phyloP scores from a whole-genome alignment of 257 asterid genomes.

The Primulina tabacum region DNA sequence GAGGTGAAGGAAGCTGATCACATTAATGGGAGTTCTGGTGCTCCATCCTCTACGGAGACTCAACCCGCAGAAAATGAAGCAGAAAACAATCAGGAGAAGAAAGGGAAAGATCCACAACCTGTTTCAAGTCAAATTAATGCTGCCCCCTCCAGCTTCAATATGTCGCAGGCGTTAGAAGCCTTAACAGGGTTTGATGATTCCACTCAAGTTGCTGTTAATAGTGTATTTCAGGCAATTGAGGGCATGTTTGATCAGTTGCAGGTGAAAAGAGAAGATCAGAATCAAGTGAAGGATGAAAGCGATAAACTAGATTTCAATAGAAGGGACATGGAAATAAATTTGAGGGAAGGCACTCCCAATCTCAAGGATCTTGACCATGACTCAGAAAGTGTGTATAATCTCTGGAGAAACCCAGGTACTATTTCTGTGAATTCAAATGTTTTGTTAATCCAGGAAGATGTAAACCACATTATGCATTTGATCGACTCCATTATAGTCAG shows the following conservation, averaged over 20 bases:
- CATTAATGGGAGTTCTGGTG: constrained; percentile 38
- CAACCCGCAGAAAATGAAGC: constrained; percentile 39
- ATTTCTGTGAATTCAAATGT: constrained; percentile 31
- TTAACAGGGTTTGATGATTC: constrained; percentile 89
- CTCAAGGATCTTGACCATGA: constrained; percentile 24
- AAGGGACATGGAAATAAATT: constrained; percentile 32
- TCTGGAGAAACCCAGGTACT: constrained; percentile 19
- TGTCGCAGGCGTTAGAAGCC: constrained; percentile 79
- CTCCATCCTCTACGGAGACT: constrained; percentile 47
- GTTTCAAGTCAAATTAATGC: constrained; percentile 35
- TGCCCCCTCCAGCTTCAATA: constrained; percentile 54
- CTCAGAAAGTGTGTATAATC: constrained; percentile 32
- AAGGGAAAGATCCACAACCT: constrained; percentile 38
- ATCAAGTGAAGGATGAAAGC: constrained; percentile 32
- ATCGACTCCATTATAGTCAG: constrained; percentile 17
- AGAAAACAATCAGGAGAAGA: constrained; percentile 41
- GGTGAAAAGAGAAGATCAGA: constrained; percentile 40
- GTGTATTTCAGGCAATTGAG: constrained; percentile 79
- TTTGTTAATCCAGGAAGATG: constrained; percentile 28
- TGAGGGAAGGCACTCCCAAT: constrained; percentile 27
- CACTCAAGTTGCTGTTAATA: constrained; percentile 87
- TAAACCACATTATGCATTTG: constrained; percentile 16
- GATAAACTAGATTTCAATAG: constrained; percentile 29
- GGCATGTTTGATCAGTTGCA: constrained; percentile 78
- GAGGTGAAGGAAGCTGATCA: constrained; percentile 30